Evolutionary conservation across 768 basidiomycete species (phyloP).

Genomic region (Kwoniella heveanensis): DNA sequence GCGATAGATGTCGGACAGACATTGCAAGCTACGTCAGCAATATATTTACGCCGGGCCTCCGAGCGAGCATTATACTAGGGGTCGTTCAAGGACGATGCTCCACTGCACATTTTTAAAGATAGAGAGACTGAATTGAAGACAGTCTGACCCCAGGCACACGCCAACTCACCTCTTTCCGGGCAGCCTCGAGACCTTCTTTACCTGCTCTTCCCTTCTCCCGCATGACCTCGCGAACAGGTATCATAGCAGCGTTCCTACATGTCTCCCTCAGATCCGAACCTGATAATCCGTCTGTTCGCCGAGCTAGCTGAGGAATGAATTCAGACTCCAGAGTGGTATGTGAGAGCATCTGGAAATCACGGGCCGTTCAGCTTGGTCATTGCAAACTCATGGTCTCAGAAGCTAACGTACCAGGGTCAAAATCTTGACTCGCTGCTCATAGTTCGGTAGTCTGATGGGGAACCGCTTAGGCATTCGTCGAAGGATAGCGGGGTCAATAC

Average conservation of each 20-base stretch:
- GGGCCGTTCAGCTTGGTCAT: background rate
- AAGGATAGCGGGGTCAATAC: slow-evolving; percentile 56
- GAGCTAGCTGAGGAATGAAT: slow-evolving; percentile 69
- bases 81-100: no score
- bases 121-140: no score
- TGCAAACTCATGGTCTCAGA: no score
- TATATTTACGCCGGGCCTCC: background rate
- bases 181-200: slow-evolving; percentile 61
- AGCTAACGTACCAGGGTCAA: slow-evolving; percentile 66
- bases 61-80: no score
- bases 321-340: slow-evolving; percentile 68
- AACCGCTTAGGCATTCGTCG: slow-evolving; percentile 94
- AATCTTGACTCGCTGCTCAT: slow-evolving; percentile 79
- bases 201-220: slow-evolving; percentile 49
- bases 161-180: slow-evolving; percentile 60
- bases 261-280: slow-evolving; percentile 91
- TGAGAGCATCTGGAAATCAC: slow-evolving; percentile 71
- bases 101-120: background rate
- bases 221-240: slow-evolving; percentile 62
- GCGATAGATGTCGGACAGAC: background rate
- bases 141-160: no score
- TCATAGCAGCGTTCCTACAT: slow-evolving; percentile 91
- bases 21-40: no score
- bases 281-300: slow-evolving; percentile 71
- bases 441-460: slow-evolving; percentile 75